These are phyloP conservation scores for Hypoxylon sp. DNA, from an alignment of 2,329 filamentous ascomycete genomes.

Conservation along the genomic window DNA sequence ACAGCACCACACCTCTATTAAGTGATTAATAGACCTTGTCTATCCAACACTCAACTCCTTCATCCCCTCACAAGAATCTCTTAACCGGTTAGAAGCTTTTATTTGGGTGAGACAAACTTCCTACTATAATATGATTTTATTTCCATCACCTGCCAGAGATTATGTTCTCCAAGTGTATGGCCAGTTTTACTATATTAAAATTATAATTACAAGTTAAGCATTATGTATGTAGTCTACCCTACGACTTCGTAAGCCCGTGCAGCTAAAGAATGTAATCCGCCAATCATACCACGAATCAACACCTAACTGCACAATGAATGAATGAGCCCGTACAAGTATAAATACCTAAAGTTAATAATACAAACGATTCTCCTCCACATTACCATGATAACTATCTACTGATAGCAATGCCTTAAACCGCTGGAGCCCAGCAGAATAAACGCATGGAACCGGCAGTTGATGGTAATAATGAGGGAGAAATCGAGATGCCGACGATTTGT, in stretches of 20 bases:
- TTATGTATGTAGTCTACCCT: background rate
- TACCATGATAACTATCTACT: background rate
- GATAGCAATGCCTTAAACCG: background rate
- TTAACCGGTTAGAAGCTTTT: no score
- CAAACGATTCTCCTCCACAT: background rate
- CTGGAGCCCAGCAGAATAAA: background rate
- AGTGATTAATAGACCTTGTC: no score
- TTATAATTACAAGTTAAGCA: background rate
- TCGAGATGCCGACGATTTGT: background rate
- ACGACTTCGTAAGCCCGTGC: background rate
- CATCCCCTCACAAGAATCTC: background rate
- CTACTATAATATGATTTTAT: no score
- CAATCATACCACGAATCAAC: background rate
- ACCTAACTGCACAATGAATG: background rate
- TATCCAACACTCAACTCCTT: no score
- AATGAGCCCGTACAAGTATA: background rate
- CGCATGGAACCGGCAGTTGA: background rate
- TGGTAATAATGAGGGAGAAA: background rate
- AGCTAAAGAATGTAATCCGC: background rate
- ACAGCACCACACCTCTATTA: no score
- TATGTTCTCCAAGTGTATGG: background rate
- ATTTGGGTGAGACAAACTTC: no score
- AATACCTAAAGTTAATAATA: constrained; percentile 3
- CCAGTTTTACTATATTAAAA: background rate
- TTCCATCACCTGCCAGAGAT: background rate